Percentiles rank a stretch among this genome's conserved stretches.
Evolutionary conservation across 331 rosid species (phyloP).

Genomic region (Acacia pycnantha): DNA sequence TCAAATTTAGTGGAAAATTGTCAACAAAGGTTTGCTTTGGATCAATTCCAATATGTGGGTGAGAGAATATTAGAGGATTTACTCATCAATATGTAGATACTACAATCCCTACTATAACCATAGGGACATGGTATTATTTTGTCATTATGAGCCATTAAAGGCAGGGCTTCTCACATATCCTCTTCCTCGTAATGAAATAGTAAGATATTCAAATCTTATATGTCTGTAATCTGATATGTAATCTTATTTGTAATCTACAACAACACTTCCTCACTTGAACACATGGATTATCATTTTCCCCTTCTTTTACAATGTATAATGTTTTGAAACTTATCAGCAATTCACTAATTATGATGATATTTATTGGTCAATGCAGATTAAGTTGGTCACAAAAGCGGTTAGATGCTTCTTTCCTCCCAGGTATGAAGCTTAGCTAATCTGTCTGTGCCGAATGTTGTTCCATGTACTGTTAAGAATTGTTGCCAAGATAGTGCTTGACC

Average conservation of each 20-base stretch:
- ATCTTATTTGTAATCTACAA: background rate
- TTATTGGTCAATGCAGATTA: constrained; percentile 41
- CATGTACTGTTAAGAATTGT: background rate
- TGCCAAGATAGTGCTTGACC: background rate
- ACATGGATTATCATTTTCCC: background rate
- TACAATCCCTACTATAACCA: too few relatives aligned
- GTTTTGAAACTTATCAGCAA: background rate
- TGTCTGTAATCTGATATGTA: background rate
- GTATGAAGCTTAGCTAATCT: constrained; percentile 34
- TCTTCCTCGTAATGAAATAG: too few relatives aligned
- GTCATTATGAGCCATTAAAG: too few relatives aligned
- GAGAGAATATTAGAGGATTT: too few relatives aligned
- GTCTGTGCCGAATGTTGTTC: background rate
- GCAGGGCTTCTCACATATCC: too few relatives aligned
- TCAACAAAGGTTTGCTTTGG: background rate
- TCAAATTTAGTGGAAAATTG: background rate
- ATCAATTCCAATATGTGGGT: background rate
- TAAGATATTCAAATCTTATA: too few relatives aligned
- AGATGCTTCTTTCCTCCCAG: constrained; percentile 67
- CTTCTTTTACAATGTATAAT: background rate
- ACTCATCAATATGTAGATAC: too few relatives aligned
- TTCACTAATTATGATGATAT: background rate
- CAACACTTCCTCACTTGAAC: background rate
- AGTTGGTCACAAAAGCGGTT: constrained; percentile 59
- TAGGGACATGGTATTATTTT: too few relatives aligned